Conservation (phyloP, 108 stramenopile species). For the Stephanodiscus triporus region DNA sequence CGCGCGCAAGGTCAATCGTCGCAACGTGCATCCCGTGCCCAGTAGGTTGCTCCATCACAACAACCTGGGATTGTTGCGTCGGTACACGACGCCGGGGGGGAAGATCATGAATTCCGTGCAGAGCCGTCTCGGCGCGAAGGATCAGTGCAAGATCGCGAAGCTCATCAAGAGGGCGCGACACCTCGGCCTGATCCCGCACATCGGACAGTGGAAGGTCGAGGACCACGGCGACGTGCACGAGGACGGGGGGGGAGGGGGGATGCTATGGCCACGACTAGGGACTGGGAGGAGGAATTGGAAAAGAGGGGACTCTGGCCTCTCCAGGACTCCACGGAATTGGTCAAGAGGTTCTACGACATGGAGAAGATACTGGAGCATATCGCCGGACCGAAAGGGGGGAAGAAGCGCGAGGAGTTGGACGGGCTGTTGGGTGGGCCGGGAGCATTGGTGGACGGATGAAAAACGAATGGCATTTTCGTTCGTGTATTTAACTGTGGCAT, state of each 20-base stretch:
- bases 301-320: slow-evolving; percentile 42
- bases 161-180: slow-evolving; percentile 78
- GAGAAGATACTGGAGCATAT: slow-evolving; percentile 30
- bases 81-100: slow-evolving; percentile 79
- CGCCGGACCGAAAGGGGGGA: slow-evolving; percentile 21
- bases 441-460: neutral
- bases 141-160: slow-evolving; percentile 82
- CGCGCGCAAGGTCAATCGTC: slow-evolving; percentile 71
- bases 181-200: slow-evolving; percentile 75
- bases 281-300: slow-evolving; percentile 49
- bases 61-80: slow-evolving; percentile 66
- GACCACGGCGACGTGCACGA: slow-evolving; percentile 67
- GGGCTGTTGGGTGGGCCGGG: slow-evolving; percentile 22
- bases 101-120: slow-evolving; percentile 85
- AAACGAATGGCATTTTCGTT: too few relatives aligned
- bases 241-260: slow-evolving; percentile 39
- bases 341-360: slow-evolving; percentile 35
- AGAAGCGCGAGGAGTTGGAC: slow-evolving; percentile 37
- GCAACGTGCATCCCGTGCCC: slow-evolving; percentile 70
- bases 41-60: slow-evolving; percentile 76
- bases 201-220: slow-evolving; percentile 81
- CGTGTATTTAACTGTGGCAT: too few relatives aligned
- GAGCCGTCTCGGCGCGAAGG: slow-evolving; percentile 79
- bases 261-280: slow-evolving; percentile 16
- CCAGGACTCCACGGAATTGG: slow-evolving; percentile 26